A percentile compares a stretch with the other conserved stretches of the same genome.
Evolutionary conservation across 352 stramenopile genomes (phyloP).

Genomic region (Phytophthora tentaculata): DNA sequence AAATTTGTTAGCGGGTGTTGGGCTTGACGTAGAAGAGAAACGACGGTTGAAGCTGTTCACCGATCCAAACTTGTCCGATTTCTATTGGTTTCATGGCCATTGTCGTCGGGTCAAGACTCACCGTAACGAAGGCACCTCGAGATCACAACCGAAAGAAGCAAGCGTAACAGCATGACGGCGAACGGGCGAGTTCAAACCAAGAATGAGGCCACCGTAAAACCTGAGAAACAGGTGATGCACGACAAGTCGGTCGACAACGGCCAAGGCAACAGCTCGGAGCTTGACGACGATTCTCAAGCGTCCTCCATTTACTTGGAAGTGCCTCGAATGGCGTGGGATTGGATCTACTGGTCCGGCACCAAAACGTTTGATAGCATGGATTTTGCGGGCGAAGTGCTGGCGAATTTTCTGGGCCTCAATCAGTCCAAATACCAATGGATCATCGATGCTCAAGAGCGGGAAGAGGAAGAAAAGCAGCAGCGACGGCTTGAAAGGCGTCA

Average conservation of each 20-base stretch:
- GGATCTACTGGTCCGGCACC: constrained; percentile 65
- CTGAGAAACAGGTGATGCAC: not conserved
- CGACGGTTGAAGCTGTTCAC: not conserved
- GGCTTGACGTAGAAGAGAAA: constrained; percentile 4
- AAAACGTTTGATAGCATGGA: constrained; percentile 78
- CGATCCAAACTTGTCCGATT: too few relatives aligned
- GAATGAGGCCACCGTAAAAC: not conserved
- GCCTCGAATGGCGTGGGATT: constrained; percentile 54
- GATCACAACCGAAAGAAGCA: not conserved
- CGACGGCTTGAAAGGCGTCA: constrained; percentile 67
- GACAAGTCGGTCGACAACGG: not conserved
- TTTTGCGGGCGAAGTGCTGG: constrained; percentile 82
- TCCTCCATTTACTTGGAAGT: constrained; percentile 17
- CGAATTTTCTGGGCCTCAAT: constrained; percentile 84
- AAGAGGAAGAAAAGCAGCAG: constrained; percentile 66
- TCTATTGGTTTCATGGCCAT: constrained; percentile 17
- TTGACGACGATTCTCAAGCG: constrained; percentile 1
- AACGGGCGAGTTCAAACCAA: not conserved
- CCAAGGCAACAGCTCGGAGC: constrained; percentile 11
- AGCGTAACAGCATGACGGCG: constrained; percentile 6
- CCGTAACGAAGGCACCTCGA: not conserved
- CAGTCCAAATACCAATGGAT: constrained; percentile 89
- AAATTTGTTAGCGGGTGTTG: too few relatives aligned
- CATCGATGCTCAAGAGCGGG: constrained; percentile 72
- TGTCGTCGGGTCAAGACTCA: not conserved